phyloP scores from a whole-genome alignment of 495 filamentous ascomycete genomes.

The Neurospora sp. region DNA sequence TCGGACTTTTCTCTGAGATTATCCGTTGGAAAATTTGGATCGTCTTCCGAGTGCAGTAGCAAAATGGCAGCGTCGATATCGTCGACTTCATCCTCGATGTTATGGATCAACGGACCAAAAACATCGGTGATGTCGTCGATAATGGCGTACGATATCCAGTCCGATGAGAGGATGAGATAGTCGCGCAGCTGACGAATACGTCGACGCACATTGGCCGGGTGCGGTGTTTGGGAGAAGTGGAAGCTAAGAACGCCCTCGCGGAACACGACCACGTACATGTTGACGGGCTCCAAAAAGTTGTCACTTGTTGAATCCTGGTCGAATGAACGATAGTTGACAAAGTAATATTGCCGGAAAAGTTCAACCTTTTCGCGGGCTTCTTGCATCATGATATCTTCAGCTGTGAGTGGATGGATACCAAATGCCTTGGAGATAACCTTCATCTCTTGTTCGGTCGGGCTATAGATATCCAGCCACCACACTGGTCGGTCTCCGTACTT shows the following conservation, averaged over 20 bases:
- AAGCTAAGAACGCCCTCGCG: conserved; percentile 91
- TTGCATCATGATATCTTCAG: conserved; percentile 94
- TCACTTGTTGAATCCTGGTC: conserved; percentile 84
- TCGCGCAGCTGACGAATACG: conserved; percentile 90
- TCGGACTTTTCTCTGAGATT: conserved; percentile 28
- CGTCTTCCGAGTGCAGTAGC: conserved; percentile 52
- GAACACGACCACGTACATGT: conserved; percentile 97
- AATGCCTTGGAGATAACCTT: conserved; percentile 84
- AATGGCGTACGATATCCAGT: conserved; percentile 97
- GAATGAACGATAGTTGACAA: conserved; percentile 94
- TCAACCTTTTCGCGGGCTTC: conserved; percentile 97
- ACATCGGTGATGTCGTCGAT: conserved; percentile 98
- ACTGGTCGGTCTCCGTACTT: conserved; percentile 81
- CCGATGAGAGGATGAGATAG: conserved; percentile 82
- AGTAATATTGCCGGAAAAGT: conserved; percentile 94
- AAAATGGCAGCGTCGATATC: conserved; percentile 80
- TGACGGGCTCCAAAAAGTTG: conserved; percentile 86
- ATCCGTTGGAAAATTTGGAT: conserved; percentile 10
- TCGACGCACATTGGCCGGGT: conserved; percentile 88
- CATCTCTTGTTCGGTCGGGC: conserved; percentile 88
- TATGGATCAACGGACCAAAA: conserved; percentile 81
- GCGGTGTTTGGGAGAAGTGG: conserved; percentile 86
- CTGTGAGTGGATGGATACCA: conserved; percentile 86
- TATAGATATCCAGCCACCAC: conserved; percentile 91
- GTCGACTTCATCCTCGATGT: conserved; percentile 81